These are phyloP conservation scores for Cladosporium oxysporum DNA, from an alignment of 2,329 filamentous ascomycete species.

Conservation along the genomic window DNA sequence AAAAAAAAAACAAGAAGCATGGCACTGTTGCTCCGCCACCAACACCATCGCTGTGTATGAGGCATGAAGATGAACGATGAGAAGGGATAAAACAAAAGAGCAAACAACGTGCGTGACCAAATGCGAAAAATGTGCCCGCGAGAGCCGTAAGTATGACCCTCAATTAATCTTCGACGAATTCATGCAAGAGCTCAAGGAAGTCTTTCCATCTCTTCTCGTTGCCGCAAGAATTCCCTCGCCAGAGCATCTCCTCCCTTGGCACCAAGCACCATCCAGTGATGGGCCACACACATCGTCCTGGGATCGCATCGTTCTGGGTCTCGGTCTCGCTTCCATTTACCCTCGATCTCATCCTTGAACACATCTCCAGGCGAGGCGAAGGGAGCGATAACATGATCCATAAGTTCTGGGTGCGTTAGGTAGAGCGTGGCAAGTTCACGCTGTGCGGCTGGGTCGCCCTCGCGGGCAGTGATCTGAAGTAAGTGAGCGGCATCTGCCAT, in stretches of 20 bases:
- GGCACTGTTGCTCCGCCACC: constrained; percentile 1
- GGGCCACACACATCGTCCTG: constrained; percentile 86
- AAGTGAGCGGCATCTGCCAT: constrained; percentile 82
- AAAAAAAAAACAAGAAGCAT: neutral
- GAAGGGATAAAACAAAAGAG: neutral
- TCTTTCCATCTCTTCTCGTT: constrained; percentile 64
- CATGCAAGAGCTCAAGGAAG: constrained; percentile 48
- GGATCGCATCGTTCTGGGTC: constrained; percentile 73
- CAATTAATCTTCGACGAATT: neutral
- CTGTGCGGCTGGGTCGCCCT: constrained; percentile 85
- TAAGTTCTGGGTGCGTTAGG: constrained; percentile 83
- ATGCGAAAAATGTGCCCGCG: neutral
- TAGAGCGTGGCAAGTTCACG: constrained; percentile 93
- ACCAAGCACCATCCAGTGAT: constrained; percentile 96
- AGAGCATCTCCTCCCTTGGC: constrained; percentile 83
- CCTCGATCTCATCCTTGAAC: constrained; percentile 86
- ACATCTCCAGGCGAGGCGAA: constrained; percentile 83
- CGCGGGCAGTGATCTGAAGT: constrained; percentile 90
- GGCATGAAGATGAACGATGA: neutral
- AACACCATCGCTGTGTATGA: constrained; percentile 7
- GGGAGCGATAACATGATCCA: constrained; percentile 77
- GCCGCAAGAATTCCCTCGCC: constrained; percentile 77
- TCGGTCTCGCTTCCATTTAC: constrained; percentile 57
- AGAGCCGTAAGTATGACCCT: neutral
- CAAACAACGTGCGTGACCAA: neutral